Conservation (phyloP, 768 basidiomycete genomes). For the Lenzites betulinus region DNA sequence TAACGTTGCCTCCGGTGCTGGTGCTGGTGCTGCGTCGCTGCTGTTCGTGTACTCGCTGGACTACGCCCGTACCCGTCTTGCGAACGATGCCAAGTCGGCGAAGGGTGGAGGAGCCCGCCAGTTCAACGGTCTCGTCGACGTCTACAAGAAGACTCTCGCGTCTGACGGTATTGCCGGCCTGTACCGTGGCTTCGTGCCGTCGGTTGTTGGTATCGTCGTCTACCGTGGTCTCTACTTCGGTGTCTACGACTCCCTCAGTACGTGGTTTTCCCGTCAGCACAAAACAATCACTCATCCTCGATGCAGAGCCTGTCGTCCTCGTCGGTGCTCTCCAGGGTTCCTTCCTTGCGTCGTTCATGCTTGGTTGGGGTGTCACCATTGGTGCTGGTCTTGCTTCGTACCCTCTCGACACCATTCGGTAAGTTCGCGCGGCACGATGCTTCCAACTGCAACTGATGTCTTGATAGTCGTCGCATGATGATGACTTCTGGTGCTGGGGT, state of each 20-base stretch:
- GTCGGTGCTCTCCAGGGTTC: conserved; percentile 94
- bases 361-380: conserved; percentile 99
- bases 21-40: conserved; percentile 96
- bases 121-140: conserved; percentile 98
- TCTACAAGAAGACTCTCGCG: conserved; percentile 96
- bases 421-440: conserved; percentile 30
- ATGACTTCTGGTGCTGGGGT: conserved; percentile 96
- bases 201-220: conserved; percentile 98
- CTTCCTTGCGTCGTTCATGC: conserved; percentile 94
- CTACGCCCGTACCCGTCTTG: conserved; percentile 98
- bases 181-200: conserved; percentile 99
- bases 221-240: conserved; percentile 99
- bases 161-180: conserved; percentile 98
- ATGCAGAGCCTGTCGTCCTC: conserved; percentile 91
- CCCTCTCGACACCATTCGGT: conserved; percentile 91
- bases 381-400: conserved; percentile 99
- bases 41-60: conserved; percentile 99
- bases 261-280: conserved; percentile 38
- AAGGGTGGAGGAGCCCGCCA: conserved; percentile 93
- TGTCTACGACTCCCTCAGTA: conserved; percentile 93
- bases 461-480: conserved; percentile 98
- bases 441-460: too few species aligned
- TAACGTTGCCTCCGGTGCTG: conserved; percentile 98
- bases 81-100: conserved; percentile 95
- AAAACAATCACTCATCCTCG: conserved; percentile 20